phyloP scores from a whole-genome alignment of 225 moss, liverwort and hornwort species.

The Polytrichum commune region DNA sequence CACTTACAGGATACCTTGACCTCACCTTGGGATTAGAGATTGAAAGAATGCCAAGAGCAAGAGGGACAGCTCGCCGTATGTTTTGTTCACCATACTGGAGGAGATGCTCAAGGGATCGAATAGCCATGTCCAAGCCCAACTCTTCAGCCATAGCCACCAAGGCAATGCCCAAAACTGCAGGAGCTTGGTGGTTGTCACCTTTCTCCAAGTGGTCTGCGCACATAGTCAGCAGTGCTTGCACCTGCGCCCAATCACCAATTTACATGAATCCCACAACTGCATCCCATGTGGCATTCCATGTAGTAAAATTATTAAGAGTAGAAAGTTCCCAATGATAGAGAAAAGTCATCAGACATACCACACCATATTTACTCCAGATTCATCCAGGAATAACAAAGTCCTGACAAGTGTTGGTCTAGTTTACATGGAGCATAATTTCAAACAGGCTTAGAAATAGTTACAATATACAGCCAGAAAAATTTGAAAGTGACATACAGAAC shows the following conservation, averaged over 20 bases:
- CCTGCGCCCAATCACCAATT: slow-evolving; percentile 40
- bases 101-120: slow-evolving; percentile 97
- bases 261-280: background rate
- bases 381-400: too few relatives aligned
- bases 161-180: slow-evolving; percentile 96
- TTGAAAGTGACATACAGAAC: background rate
- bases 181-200: slow-evolving; percentile 94
- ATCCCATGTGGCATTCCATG: background rate
- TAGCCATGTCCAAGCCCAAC: slow-evolving; percentile 96
- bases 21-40: slow-evolving; percentile 89
- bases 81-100: slow-evolving; percentile 98
- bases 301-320: background rate
- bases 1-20: background rate
- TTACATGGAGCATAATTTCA: too few relatives aligned
- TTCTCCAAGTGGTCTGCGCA: slow-evolving; percentile 97
- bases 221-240: slow-evolving; percentile 88
- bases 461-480: too few relatives aligned
- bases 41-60: slow-evolving; percentile 91
- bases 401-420: too few relatives aligned
- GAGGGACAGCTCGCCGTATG: slow-evolving; percentile 90
- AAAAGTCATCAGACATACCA: too few relatives aligned
- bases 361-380: too few relatives aligned
- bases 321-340: background rate
- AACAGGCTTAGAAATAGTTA: too few relatives aligned
- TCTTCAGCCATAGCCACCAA: slow-evolving; percentile 99